Conservation (phyloP, 345 rosid genomes). For the Gossypium bickii region DNA sequence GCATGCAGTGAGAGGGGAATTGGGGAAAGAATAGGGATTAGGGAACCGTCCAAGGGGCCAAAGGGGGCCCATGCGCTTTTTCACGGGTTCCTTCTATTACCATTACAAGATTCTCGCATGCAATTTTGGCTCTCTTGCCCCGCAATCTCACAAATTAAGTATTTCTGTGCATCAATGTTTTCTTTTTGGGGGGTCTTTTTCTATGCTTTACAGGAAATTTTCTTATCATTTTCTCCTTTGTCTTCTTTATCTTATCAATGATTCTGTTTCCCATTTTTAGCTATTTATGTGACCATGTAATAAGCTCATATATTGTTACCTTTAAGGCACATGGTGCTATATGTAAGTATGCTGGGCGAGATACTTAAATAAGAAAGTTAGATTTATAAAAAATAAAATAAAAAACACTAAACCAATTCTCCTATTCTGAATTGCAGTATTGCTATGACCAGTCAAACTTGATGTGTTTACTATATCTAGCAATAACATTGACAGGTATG, state of each 20-base stretch:
- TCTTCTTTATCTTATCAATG: background rate
- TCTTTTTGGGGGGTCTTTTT: background rate
- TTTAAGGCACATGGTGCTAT: background rate
- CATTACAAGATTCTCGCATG: slow-evolving; percentile 35
- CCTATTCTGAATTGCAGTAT: background rate
- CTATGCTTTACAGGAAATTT: background rate
- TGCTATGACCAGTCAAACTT: slow-evolving; percentile 2
- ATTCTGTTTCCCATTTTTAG: background rate
- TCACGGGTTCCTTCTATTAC: slow-evolving; percentile 60
- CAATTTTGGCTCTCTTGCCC: slow-evolving; percentile 21
- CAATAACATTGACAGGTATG: background rate
- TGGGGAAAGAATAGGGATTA: background rate
- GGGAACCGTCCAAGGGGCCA: background rate
- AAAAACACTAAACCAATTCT: background rate
- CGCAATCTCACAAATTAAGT: slow-evolving; percentile 9
- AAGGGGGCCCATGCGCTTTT: slow-evolving; percentile 32
- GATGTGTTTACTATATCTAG: background rate
- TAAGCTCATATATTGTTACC: background rate
- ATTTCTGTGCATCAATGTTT: background rate
- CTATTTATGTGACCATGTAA: background rate
- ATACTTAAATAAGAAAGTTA: background rate
- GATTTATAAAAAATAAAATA: too few relatives aligned
- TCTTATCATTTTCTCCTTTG: slow-evolving; percentile 16
- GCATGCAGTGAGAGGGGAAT: background rate
- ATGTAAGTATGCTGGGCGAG: background rate